Percentiles rank a stretch among this genome's conserved stretches.
Evolutionary conservation across 257 asterid genomes (phyloP).

Genomic region (Ballota nigra): DNA sequence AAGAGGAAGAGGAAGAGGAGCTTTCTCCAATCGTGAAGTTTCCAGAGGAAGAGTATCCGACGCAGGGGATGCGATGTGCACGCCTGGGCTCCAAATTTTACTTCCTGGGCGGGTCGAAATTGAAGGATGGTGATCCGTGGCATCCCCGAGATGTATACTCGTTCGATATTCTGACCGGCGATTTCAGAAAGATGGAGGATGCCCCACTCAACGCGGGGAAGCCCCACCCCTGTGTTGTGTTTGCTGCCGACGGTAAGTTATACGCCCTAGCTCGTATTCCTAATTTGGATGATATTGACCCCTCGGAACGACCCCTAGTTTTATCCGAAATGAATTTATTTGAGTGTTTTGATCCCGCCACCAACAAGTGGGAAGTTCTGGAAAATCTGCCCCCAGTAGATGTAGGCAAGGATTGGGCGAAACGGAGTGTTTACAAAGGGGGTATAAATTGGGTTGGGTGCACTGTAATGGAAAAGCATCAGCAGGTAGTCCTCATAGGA

Average conservation of each 20-base stretch:
- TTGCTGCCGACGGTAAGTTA: too few relatives aligned
- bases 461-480: neutral
- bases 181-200: neutral
- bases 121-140: neutral
- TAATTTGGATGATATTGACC: too few relatives aligned
- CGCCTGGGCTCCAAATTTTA: too few relatives aligned
- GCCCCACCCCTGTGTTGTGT: too few relatives aligned
- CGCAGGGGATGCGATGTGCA: too few relatives aligned
- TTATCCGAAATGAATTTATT: too few relatives aligned
- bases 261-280: too few relatives aligned
- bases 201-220: neutral
- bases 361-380: neutral
- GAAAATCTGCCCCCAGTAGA: neutral
- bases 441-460: neutral
- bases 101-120: neutral
- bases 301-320: too few relatives aligned
- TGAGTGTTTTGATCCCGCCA: too few relatives aligned
- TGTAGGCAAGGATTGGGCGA: neutral
- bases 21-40: too few relatives aligned
- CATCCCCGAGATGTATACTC: neutral
- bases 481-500: neutral
- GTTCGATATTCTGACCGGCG: neutral
- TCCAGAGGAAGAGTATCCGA: too few relatives aligned
- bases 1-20: too few relatives aligned
- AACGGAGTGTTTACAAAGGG: rapidly evolving